These are phyloP conservation scores for Pistacia integerrima DNA, from an alignment of 345 rosid genomes.

Conservation along the genomic window DNA sequence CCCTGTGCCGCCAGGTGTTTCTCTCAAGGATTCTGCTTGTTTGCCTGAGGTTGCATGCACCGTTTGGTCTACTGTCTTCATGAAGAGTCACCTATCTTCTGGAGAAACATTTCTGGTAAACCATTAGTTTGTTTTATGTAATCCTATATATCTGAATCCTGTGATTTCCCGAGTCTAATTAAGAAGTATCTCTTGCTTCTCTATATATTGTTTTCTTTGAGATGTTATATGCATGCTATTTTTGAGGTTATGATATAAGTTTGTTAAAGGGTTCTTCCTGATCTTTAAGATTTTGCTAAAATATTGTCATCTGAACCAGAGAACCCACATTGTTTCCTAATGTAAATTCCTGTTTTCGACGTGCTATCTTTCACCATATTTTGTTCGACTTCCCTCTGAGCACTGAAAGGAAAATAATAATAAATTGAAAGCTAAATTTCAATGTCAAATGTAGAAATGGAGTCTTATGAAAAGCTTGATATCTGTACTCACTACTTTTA, in stretches of 20 bases:
- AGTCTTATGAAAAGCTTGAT: not conserved
- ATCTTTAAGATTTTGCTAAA: too few relatives aligned
- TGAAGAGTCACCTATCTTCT: constrained; percentile 60
- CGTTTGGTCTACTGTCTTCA: constrained; percentile 88
- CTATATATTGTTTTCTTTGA: too few relatives aligned
- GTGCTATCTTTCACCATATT: not conserved
- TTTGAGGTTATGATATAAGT: too few relatives aligned
- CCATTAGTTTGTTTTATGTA: too few relatives aligned
- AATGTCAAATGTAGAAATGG: not conserved
- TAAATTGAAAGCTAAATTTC: not conserved
- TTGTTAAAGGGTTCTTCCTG: too few relatives aligned
- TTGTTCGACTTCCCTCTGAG: not conserved
- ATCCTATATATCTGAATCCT: not conserved
- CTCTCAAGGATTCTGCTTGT: constrained; percentile 65
- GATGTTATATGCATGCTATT: too few relatives aligned
- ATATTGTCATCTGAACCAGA: too few relatives aligned
- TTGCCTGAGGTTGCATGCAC: constrained; percentile 92
- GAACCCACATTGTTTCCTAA: too few relatives aligned
- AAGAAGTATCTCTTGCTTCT: not conserved
- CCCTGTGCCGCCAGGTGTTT: constrained; percentile 59
- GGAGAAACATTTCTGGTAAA: constrained; percentile 77
- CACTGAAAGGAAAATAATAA: too few relatives aligned
- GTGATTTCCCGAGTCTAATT: not conserved
- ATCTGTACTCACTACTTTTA: constrained; percentile 2
- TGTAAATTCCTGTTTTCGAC: too few relatives aligned